These are phyloP conservation scores for Curvularia spicifera DNA, from an alignment of 2,329 filamentous ascomycete species.

Conservation along the genomic window DNA sequence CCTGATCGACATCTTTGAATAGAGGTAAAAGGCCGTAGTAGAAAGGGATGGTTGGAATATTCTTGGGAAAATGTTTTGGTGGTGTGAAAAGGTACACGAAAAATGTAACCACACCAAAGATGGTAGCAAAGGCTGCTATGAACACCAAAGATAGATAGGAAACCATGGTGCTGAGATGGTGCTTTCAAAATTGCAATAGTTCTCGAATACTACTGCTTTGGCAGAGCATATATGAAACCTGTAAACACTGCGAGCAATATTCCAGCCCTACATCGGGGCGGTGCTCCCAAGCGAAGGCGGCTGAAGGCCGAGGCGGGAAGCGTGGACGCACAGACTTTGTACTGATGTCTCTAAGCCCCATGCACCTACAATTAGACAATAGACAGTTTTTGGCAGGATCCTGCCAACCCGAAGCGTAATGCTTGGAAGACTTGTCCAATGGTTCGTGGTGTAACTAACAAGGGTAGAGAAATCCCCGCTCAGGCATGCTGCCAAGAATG, in stretches of 20 bases:
- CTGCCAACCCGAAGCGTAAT: constrained; percentile 8
- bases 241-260: constrained; percentile 8
- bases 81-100: constrained; percentile 36
- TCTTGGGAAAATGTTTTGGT: constrained; percentile 38
- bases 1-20: constrained; percentile 54
- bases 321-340: constrained; percentile 12
- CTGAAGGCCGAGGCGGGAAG: constrained; percentile 18
- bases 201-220: constrained; percentile 4
- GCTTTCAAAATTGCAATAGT: constrained; percentile 3
- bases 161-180: constrained; percentile 24
- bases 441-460: constrained; percentile 13
- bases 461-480: constrained; percentile 18
- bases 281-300: constrained; percentile 16
- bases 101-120: constrained; percentile 30
- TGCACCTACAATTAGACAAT: constrained; percentile 29
- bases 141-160: constrained; percentile 35
- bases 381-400: constrained; percentile 26
- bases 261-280: constrained; percentile 22
- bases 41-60: constrained; percentile 55
- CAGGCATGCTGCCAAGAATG: constrained; percentile 23
- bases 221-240: constrained; percentile 26
- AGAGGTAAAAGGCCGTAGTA: constrained; percentile 54
- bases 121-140: constrained; percentile 24
- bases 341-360: constrained; percentile 8
- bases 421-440: constrained; percentile 20